These are phyloP conservation scores for Bretschneidera sinensis DNA, from an alignment of 345 rosid species.

Conservation along the genomic window DNA sequence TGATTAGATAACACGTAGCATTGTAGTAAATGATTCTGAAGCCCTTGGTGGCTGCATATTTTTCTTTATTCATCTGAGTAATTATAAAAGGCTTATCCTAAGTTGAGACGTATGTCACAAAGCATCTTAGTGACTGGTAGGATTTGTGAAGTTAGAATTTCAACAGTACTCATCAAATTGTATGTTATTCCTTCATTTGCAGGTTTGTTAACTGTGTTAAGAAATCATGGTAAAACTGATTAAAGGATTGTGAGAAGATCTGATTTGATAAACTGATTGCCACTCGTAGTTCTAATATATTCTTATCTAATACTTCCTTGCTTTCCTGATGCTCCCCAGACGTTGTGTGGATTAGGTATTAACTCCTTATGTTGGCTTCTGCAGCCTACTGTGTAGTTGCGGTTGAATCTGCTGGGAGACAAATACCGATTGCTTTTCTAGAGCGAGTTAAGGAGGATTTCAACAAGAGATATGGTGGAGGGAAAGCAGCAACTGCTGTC, in stretches of 20 bases:
- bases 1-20: no score
- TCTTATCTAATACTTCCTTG: background rate
- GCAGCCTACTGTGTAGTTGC: slow-evolving; percentile 97
- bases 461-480: slow-evolving; percentile 78
- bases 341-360: background rate
- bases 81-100: background rate
- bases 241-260: no score
- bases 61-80: no score
- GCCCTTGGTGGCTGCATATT: no score
- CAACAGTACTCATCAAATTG: background rate
- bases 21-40: no score
- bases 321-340: background rate
- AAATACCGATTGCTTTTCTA: slow-evolving; percentile 83
- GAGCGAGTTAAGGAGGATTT: slow-evolving; percentile 94
- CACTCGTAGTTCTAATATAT: background rate
- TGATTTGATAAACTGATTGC: no score
- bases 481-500: slow-evolving; percentile 78
- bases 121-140: no score
- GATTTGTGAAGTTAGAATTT: background rate
- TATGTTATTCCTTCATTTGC: background rate
- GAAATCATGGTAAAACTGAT: background rate
- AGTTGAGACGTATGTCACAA: background rate
- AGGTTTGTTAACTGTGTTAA: no score
- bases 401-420: slow-evolving; percentile 78
- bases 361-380: slow-evolving; percentile 13